These are phyloP conservation scores for Coemansia sp. DNA, from an alignment of 192 early-diverging fungal genomes.

Conservation along the genomic window DNA sequence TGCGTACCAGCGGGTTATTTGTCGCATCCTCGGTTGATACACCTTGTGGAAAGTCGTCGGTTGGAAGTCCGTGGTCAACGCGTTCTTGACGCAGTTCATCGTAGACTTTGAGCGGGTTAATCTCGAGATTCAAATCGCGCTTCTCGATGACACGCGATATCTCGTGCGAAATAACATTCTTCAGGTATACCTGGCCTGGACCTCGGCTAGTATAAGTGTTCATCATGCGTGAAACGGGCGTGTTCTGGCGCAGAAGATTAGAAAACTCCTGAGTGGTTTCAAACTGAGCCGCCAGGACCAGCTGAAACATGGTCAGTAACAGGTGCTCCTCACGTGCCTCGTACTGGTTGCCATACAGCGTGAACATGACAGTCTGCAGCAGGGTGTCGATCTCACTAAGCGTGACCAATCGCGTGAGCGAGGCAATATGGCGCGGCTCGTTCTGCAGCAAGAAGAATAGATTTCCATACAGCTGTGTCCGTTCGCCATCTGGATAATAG, in stretches of 20 bases:
- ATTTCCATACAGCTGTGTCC: conserved; percentile 85
- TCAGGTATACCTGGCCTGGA: conserved; percentile 90
- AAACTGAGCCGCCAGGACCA: conserved; percentile 90
- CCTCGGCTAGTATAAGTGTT: conserved; percentile 94
- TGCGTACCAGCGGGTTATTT: conserved; percentile 77
- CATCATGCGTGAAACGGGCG: conserved; percentile 97
- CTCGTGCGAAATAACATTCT: conserved; percentile 75
- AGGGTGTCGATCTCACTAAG: conserved; percentile 91
- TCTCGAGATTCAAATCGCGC: conserved; percentile 85
- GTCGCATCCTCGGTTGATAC: conserved; percentile 82
- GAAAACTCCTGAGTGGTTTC: conserved; percentile 87
- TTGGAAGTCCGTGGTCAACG: conserved; percentile 26
- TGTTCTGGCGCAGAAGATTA: conserved; percentile 88
- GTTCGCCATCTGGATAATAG: conserved; percentile 75
- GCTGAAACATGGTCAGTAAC: conserved; percentile 94
- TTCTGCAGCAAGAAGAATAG: conserved; percentile 90
- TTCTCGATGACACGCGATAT: conserved; percentile 80
- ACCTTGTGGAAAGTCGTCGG: conserved; percentile 63
- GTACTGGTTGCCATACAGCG: conserved; percentile 94
- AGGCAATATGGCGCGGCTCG: conserved; percentile 89
- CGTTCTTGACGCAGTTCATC: conserved; percentile 49
- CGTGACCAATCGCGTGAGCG: conserved; percentile 77
- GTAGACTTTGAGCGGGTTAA: conserved; percentile 87
- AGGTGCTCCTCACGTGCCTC: conserved; percentile 95
- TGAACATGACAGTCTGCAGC: conserved; percentile 95